These are phyloP conservation scores for Letharia columbiana DNA, from an alignment of 495 filamentous ascomycete species.

Conservation along the genomic window DNA sequence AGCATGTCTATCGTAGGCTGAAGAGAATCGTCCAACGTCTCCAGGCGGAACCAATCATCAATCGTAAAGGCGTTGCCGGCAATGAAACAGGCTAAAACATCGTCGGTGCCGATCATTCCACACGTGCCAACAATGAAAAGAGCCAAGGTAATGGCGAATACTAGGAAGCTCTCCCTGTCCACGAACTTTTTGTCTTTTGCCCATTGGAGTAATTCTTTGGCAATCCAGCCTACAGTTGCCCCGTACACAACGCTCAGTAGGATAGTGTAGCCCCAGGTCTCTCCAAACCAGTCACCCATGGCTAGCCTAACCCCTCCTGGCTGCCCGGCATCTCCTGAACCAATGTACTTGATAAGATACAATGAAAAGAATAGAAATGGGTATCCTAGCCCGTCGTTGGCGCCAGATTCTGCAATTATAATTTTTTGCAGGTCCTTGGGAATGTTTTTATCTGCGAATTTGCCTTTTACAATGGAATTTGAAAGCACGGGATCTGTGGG, in stretches of 20 bases:
- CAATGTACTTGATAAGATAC: conserved; percentile 68
- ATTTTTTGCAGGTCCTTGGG: conserved; percentile 74
- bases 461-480: conserved; percentile 87
- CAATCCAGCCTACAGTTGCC: conserved; percentile 65
- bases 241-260: conserved; percentile 74
- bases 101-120: conserved; percentile 84
- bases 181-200: conserved; percentile 76
- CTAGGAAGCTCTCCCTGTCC: conserved; percentile 82
- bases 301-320: conserved; percentile 54
- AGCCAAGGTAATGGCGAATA: conserved; percentile 77
- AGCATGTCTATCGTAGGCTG: conserved; percentile 85
- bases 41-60: conserved; percentile 89
- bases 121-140: conserved; percentile 55
- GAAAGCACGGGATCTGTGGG: conserved; percentile 88
- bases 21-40: conserved; percentile 79
- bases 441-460: conserved; percentile 85
- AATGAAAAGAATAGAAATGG: conserved; percentile 82
- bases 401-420: conserved; percentile 83
- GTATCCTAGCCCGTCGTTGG: conserved; percentile 90
- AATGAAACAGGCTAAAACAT: conserved; percentile 87
- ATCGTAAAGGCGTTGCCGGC: conserved; percentile 87
- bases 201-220: conserved; percentile 74
- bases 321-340: conserved; percentile 45
- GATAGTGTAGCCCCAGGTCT: conserved; percentile 81
- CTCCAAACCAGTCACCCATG: conserved; percentile 75